Percentiles rank a stretch among this genome's conserved stretches.
phyloP scores from a whole-genome alignment of 139 green algal species.

The Ostreobium quekettii region DNA sequence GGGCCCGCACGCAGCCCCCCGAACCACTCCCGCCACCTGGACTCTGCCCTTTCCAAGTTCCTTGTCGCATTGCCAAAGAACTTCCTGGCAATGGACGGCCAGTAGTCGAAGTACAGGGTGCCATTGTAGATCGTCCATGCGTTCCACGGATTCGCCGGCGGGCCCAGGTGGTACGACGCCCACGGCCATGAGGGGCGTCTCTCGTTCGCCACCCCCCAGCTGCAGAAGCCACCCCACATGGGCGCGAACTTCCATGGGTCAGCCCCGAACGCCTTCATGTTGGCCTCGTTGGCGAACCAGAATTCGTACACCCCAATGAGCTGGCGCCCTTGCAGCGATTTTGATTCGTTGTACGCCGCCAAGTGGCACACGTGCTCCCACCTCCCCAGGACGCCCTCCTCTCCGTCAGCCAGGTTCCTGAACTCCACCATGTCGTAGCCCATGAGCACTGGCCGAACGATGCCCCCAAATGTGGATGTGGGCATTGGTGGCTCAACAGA shows the following conservation, averaged over 20 bases:
- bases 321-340: background rate
- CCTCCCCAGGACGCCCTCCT: background rate
- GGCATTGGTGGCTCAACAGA: too few relatives aligned
- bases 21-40: background rate
- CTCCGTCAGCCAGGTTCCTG: background rate
- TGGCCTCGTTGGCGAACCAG: background rate
- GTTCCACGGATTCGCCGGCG: background rate
- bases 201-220: background rate
- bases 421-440: background rate
- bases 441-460: background rate
- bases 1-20: background rate
- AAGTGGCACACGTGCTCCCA: background rate
- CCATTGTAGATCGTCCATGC: background rate
- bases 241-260: background rate
- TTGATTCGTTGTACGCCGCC: background rate
- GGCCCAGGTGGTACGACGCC: background rate
- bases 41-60: background rate
- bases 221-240: background rate
- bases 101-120: background rate
- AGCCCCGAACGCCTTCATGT: background rate
- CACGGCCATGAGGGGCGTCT: background rate
- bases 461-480: too few relatives aligned
- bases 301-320: background rate
- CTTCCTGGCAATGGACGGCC: background rate
- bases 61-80: background rate